Conservation (phyloP, 768 basidiomycete species). For the Suillus sp. region DNA sequence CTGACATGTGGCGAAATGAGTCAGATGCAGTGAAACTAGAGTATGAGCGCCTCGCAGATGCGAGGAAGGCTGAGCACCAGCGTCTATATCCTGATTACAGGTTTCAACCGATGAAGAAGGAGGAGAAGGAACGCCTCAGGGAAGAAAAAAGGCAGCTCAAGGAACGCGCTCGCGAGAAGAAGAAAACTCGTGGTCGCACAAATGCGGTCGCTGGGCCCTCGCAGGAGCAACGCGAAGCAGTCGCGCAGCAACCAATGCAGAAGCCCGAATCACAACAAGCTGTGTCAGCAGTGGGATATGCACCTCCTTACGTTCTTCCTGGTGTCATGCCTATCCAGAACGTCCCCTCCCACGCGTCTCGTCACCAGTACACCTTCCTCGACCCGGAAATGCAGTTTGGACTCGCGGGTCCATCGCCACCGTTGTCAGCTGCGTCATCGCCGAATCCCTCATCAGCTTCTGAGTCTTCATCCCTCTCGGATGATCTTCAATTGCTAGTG, state of each 20-base stretch:
- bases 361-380: slow-evolving; percentile 28
- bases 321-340: slow-evolving; percentile 13
- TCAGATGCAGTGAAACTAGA: slow-evolving; percentile 44
- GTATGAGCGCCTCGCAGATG: slow-evolving; percentile 57
- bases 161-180: slow-evolving; percentile 35
- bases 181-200: slow-evolving; percentile 24
- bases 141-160: slow-evolving; percentile 44
- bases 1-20: slow-evolving; percentile 65
- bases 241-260: not conserved
- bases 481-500: slow-evolving; percentile 15
- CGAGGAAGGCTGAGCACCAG: slow-evolving; percentile 53
- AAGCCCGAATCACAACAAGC: not conserved
- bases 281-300: slow-evolving; percentile 4
- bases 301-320: slow-evolving; percentile 10
- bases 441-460: slow-evolving; percentile 36
- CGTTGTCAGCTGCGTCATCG: slow-evolving; percentile 52
- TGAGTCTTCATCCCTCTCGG: slow-evolving; percentile 14
- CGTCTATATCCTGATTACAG: slow-evolving; percentile 56
- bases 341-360: slow-evolving; percentile 17
- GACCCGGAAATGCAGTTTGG: slow-evolving; percentile 30
- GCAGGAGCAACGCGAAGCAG: not conserved
- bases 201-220: slow-evolving; percentile 16
- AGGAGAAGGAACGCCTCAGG: slow-evolving; percentile 45
- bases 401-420: slow-evolving; percentile 52
- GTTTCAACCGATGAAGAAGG: slow-evolving; percentile 57